Evolutionary conservation across 2,329 filamentous ascomycete genomes (phyloP), one percentile per base, ranked within the genome.

Genomic region (Diaporthe vexans): DNA sequence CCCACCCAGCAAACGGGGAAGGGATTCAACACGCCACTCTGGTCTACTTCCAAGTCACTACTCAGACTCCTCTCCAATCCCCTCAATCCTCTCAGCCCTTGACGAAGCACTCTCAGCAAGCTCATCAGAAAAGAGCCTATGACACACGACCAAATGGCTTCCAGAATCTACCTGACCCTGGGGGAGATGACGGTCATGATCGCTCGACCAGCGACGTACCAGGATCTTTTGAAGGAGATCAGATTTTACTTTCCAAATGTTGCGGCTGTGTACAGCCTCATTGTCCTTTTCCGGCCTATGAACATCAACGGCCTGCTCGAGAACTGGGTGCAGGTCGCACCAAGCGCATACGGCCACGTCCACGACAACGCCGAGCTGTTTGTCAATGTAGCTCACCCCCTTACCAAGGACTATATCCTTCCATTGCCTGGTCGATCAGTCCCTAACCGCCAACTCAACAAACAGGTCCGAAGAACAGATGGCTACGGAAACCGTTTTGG

Each of bases 371-470:
- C 48, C 2, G 48, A 63, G 26, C 26, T 75, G 4, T 58, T 40
- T 11, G 33, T 75, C 40, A 75, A 73, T 43, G 73, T 75, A 75
- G 56, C 40, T 59, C 63, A 73, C 4, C 71, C 73, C 48, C 68
- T 75, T 17, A 71, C 71, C 57, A 75, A 73, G 51, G 51, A 73
- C n/a, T 75, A 75, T 51, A 73, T 73, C 19, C 29, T 75, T 9
- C 71, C 73, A 1, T 24, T 73, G 19, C 73, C 73, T 35, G 65
- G 35, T 46, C 29, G 51, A 35, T 10, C 29, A n/a, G 51, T 51
- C 24, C 40, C 71, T 75, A 65, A 75, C 35, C 17, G 17, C 35
- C 35, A 21, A 1, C 33, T 11, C 33, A 9, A 29, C 10, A 56
- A 43, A 15, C 57, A 73, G 71, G 48, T 52, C 13, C 24, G 11